Conservation (phyloP, 2,329 filamentous ascomycete species). For the Boeremia exigua region DNA sequence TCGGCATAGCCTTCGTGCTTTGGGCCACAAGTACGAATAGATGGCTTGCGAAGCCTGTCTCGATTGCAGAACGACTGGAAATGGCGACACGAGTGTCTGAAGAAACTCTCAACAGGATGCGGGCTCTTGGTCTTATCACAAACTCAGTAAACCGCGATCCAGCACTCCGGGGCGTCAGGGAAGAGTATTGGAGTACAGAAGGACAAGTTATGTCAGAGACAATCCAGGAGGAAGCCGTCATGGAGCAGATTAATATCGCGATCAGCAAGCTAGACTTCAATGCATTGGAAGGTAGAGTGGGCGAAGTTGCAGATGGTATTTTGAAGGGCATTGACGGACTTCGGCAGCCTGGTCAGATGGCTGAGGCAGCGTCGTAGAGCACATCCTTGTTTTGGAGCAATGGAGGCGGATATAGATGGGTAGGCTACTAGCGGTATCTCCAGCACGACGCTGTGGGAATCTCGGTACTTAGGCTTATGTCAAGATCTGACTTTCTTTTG, state of each 20-base stretch:
- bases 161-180: conserved; percentile 68
- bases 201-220: conserved; percentile 73
- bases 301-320: conserved; percentile 51
- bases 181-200: conserved; percentile 83
- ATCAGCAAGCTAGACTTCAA: conserved; percentile 69
- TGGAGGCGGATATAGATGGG: conserved; percentile 35
- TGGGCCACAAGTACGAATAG: conserved; percentile 82
- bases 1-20: conserved; percentile 66
- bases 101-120: conserved; percentile 68
- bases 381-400: neutral
- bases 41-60: conserved; percentile 69
- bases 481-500: conserved; percentile 13
- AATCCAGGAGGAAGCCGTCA: conserved; percentile 79
- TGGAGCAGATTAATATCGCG: conserved; percentile 73
- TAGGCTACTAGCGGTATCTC: conserved; percentile 29
- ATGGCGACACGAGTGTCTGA: conserved; percentile 63
- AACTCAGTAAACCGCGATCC: conserved; percentile 81
- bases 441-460: conserved; percentile 16
- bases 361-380: conserved; percentile 9
- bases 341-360: conserved; percentile 7
- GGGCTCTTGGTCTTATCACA: conserved; percentile 74
- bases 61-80: conserved; percentile 71
- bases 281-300: conserved; percentile 68
- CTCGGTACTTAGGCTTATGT: conserved; percentile 6
- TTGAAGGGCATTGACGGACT: conserved; percentile 41